Conservation (phyloP, 257 asterid genomes). For the Solanum acaule region DNA sequence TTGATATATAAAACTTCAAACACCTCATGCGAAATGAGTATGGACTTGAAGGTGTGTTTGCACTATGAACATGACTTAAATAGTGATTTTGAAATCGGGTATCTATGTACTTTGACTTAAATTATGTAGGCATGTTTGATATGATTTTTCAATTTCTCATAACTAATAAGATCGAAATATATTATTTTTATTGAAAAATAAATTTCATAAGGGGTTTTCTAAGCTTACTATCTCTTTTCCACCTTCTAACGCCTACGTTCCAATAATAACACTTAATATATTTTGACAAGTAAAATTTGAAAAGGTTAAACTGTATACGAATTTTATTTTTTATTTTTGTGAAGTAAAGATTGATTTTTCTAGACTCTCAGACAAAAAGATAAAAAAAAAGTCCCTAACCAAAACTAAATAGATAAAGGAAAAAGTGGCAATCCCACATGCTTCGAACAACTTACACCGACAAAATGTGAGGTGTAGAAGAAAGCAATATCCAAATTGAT, state of each 20-base stretch:
- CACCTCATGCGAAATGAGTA: accelerated
- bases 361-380: accelerated
- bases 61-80: background rate
- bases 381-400: background rate
- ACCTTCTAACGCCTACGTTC: background rate
- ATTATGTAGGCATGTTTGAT: background rate
- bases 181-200: background rate
- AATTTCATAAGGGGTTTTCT: background rate
- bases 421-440: background rate
- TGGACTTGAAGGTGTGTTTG: background rate
- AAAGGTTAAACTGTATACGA: accelerated
- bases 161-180: background rate
- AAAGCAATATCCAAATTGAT: background rate
- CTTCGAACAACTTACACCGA: background rate
- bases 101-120: background rate
- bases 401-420: background rate
- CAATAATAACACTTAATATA: background rate
- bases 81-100: background rate
- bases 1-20: background rate
- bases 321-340: background rate
- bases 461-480: background rate
- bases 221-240: background rate
- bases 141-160: background rate
- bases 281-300: background rate
- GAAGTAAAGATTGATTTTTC: accelerated